These are phyloP conservation scores for Diaporthe vaccinii DNA, from an alignment of 2,329 filamentous ascomycete genomes.

Conservation along the genomic window DNA sequence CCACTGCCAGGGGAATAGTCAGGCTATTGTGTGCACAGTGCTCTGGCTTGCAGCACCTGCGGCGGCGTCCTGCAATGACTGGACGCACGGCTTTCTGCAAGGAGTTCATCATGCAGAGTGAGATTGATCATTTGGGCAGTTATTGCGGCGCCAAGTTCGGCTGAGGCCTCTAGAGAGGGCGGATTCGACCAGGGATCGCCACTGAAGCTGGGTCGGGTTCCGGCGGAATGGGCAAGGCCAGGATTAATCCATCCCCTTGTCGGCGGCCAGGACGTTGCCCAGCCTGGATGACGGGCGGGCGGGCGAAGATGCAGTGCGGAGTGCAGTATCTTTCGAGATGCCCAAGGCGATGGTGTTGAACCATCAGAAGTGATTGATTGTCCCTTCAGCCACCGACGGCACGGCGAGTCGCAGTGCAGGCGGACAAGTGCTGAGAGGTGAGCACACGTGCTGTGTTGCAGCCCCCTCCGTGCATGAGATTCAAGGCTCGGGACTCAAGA, in stretches of 20 bases:
- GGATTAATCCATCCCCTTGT: neutral
- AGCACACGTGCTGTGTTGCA: conserved; percentile 28
- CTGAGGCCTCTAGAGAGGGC: neutral
- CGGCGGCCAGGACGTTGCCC: neutral
- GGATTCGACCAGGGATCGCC: neutral
- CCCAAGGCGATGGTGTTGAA: neutral
- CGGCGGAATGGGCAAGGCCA: conserved; percentile 7
- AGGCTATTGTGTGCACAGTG: conserved; percentile 4
- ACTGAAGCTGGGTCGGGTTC: neutral
- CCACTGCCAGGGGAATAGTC: neutral
- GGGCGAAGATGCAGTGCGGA: neutral
- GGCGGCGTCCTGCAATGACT: conserved; percentile 1
- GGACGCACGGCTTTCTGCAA: conserved; percentile 3
- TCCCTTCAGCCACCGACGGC: neutral
- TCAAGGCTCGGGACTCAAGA: conserved; percentile 1
- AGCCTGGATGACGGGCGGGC: too few relatives aligned
- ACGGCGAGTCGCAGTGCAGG: conserved; percentile 23
- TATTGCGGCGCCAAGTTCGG: conserved; percentile 23
- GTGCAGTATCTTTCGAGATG: neutral
- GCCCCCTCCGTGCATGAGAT: neutral
- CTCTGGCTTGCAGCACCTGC: conserved; percentile 21
- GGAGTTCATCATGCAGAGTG: conserved; percentile 26
- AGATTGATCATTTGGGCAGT: conserved; percentile 30
- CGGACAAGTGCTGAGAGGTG: conserved; percentile 26
- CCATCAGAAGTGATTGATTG: neutral